Conservation (phyloP, 257 asterid genomes). For the Mentha longifolia region DNA sequence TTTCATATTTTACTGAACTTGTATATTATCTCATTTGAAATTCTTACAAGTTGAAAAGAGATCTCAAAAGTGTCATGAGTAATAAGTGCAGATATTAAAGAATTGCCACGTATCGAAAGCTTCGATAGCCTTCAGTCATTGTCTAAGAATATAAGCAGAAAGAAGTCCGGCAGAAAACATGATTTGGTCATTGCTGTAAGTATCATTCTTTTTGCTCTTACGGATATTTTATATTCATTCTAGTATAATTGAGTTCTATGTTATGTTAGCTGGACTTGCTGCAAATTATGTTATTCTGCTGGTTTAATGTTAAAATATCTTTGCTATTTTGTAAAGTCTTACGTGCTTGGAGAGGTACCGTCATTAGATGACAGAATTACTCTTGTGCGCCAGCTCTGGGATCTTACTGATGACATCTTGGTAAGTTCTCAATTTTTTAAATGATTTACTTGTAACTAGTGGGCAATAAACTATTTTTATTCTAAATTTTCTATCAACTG, state of each 20-base stretch:
- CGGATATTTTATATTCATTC: neutral
- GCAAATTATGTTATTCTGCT: constrained; percentile 16
- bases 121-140: constrained; percentile 70
- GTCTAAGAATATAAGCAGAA: constrained; percentile 56
- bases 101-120: constrained; percentile 76
- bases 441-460: constrained; percentile 20
- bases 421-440: constrained; percentile 45
- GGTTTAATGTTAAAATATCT: constrained; percentile 30
- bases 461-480: constrained; percentile 6
- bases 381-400: constrained; percentile 94
- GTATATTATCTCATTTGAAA: neutral
- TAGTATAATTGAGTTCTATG: constrained; percentile 13
- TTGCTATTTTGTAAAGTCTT: constrained; percentile 62
- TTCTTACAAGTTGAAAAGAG: constrained; percentile 15
- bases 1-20: neutral
- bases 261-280: constrained; percentile 11
- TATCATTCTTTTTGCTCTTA: constrained; percentile 27
- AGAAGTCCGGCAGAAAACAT: constrained; percentile 76
- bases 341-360: constrained; percentile 97
- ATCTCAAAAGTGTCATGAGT: constrained; percentile 18
- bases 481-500: constrained; percentile 22
- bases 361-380: constrained; percentile 88
- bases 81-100: constrained; percentile 52
- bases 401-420: constrained; percentile 84
- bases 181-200: constrained; percentile 92